These are phyloP conservation scores for Aspergillus caelatus DNA, from an alignment of 2,329 filamentous ascomycete species.

Conservation along the genomic window DNA sequence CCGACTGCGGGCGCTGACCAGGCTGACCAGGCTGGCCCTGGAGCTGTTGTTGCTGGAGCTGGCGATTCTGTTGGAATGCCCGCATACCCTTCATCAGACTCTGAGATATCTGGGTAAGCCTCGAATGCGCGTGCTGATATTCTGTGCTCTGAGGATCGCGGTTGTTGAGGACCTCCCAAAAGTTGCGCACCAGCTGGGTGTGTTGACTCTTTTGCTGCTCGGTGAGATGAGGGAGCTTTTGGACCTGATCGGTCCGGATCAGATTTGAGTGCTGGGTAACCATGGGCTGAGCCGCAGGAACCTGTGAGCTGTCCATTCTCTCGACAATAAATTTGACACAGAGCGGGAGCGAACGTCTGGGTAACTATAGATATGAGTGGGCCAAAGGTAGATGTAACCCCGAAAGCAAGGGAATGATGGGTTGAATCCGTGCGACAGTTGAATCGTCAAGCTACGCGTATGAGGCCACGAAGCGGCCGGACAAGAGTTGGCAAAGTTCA, in stretches of 20 bases:
- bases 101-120: slow-evolving; percentile 54
- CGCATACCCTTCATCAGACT: slow-evolving; percentile 57
- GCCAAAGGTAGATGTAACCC: background rate
- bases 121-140: slow-evolving; percentile 53
- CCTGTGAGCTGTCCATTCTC: slow-evolving; percentile 38
- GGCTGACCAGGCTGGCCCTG: slow-evolving; percentile 23
- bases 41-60: slow-evolving; percentile 36
- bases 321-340: background rate
- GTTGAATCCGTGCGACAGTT: background rate
- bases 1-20: slow-evolving; percentile 34
- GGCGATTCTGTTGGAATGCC: slow-evolving; percentile 47
- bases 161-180: slow-evolving; percentile 57
- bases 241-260: slow-evolving; percentile 57
- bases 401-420: background rate
- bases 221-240: slow-evolving; percentile 55
- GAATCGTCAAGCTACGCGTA: background rate
- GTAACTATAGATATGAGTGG: background rate
- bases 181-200: slow-evolving; percentile 54
- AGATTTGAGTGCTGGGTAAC: slow-evolving; percentile 46
- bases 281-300: slow-evolving; percentile 34
- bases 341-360: background rate
- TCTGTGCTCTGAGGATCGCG: slow-evolving; percentile 53
- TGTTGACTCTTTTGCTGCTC: slow-evolving; percentile 60
- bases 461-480: background rate
- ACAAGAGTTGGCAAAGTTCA: background rate